Base-by-base conservation (phyloP, 805 yeast genomes). In the Kregervanrija delftensis region DNA sequence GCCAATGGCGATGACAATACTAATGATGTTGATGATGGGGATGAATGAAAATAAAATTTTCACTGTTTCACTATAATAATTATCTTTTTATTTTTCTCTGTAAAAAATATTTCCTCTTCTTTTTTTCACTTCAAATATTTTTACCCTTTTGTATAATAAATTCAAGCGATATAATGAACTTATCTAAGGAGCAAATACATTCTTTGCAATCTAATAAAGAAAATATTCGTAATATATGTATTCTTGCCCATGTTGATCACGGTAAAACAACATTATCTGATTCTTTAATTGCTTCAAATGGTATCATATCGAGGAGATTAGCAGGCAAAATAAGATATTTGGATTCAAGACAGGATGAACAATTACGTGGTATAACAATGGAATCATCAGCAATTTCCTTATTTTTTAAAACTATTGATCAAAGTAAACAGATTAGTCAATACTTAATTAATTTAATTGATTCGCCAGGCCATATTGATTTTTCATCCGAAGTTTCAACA, bases 391-490 rank as follows among this genome's bases (percentile, higher is more conserved):
- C 98, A 0, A 89, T 93, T 16, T 90, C 97, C 0, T 68, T 93
- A n/a, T 90, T 85, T 59, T 93, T 91, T 66, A 79, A 83, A 57
- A 81, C 88, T 3, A 66, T 82, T 49, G 52, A 55, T 5, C 59
- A 54, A 22, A 46, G 66, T n/a, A 50, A 50, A 11, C 37, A 43
- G 12, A 75, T 83, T 35, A 78, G 77, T 36, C 96, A 93, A 58
- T 86, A 86, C 64, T 67, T 93, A 44, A 83, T 93, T 58, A 93
- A 93, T 59, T 73, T 93, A 55, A 91, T 93, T 46, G 99, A 93
- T 64, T 91, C 98, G 0, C 99, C 99, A 0, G 99, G 99, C n/a
- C 99, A 93, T 57, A 88, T 93, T 48, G 99, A 93, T 65, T 93
- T 93, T 62, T 84, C 96, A 1, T 84, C 95, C 11, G 99, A 93